Evolutionary conservation across 2,329 filamentous ascomycete genomes (phyloP).

Genomic region (Gremmenia infestans): DNA sequence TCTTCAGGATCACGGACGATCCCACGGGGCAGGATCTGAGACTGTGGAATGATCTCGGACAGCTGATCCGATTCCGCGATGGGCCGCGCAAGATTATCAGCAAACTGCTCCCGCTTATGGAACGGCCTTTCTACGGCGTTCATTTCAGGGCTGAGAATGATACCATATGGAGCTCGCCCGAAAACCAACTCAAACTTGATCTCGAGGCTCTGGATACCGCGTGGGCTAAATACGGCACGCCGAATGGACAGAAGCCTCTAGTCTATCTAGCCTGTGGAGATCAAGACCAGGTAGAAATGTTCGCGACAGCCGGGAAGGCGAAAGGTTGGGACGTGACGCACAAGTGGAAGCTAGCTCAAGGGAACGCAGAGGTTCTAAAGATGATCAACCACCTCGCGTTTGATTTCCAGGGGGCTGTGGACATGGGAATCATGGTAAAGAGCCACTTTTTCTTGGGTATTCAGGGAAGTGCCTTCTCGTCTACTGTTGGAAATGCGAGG

Average conservation of each 20-base stretch:
- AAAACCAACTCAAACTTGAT: constrained; percentile 32
- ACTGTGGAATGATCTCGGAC: constrained; percentile 33
- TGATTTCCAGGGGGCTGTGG: constrained; percentile 34
- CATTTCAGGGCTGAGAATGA: constrained; percentile 36
- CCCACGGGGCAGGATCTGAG: constrained; percentile 31
- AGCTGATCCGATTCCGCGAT: constrained; percentile 31
- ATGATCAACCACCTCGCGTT: constrained; percentile 30
- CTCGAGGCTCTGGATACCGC: constrained; percentile 33
- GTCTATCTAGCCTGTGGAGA: constrained; percentile 36
- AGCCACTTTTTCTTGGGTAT: constrained; percentile 33
- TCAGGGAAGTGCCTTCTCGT: constrained; percentile 33
- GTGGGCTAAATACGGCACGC: constrained; percentile 27
- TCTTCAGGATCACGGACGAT: constrained; percentile 36
- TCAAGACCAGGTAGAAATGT: constrained; percentile 29
- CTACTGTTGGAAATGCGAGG: constrained; percentile 31
- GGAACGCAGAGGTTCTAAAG: constrained; percentile 16
- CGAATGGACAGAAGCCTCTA: constrained; percentile 22
- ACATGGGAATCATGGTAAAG: constrained; percentile 32
- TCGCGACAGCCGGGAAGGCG: constrained; percentile 26
- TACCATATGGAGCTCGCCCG: constrained; percentile 34
- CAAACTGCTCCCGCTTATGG: constrained; percentile 22
- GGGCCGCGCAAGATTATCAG: constrained; percentile 25
- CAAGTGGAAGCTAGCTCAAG: constrained; percentile 30
- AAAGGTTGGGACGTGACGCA: constrained; percentile 34
- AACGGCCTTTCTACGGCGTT: constrained; percentile 31